Evolutionary conservation across 495 filamentous ascomycete species (phyloP), one percentile per base, ranked within the genome.

Genomic region (Pyrenula aspistea): DNA sequence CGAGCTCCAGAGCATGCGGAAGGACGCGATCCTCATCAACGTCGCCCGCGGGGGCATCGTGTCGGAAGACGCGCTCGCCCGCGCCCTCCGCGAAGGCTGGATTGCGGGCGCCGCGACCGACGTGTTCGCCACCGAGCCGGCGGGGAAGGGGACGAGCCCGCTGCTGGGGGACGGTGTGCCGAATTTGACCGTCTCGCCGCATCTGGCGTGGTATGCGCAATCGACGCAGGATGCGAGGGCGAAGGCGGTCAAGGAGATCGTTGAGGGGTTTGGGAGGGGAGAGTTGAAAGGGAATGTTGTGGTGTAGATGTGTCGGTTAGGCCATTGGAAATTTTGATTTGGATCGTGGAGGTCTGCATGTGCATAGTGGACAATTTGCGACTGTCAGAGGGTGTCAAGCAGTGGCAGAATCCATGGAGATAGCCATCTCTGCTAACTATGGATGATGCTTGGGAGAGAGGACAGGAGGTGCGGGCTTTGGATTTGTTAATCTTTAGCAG

Each of bases 41-140:
- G 73, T 83, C 22, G 75, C 77, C 3, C 74, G 82, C 1, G 81
- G 81, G 12, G 81, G 80, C 0, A 75, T 82, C 47, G 74, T 84
- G 1, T 72, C 82, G 53, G 81, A 85, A 64, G 61, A 57, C 2
- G 78, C 76, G 0, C 63, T 83, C 0, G 69, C 78, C 8, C 56
- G 68, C 21, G 81, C 80, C 19, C 61, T 83, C 22, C 66, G 63
- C 52, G 64, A 72, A 11, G 62, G 67, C 19, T 65, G 59, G 56
- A 80, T 84, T 24, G 71, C 69, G 0, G 82, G 80, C 0, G 76
- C 77, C 10, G 78, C 72, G 2, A 78, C 75, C 1, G 82, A 85
- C 63, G 81, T 83, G 0, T 83, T 76, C 55, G 59, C 59, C 8
- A 61, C 67, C 49, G 82, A 85, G 66, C 82, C 81, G 15, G 77